Conservation (phyloP, 2,329 filamentous ascomycete genomes). For the Talaromyces sp. region DNA sequence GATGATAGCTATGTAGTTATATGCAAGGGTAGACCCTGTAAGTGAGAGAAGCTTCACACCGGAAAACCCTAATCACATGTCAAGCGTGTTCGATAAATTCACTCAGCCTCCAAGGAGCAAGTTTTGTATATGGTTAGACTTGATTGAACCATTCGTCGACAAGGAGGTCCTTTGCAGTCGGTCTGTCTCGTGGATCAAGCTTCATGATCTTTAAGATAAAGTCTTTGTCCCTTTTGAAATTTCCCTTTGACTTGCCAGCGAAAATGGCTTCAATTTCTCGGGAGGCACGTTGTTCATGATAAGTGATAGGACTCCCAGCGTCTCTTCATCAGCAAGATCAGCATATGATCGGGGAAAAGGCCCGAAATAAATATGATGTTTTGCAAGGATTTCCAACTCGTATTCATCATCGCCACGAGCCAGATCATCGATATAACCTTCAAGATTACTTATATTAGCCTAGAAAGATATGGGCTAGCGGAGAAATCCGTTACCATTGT, state of each 20-base stretch:
- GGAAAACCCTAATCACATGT: no score
- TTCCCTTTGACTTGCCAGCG: slow-evolving; percentile 25
- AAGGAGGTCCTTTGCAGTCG: slow-evolving; percentile 38
- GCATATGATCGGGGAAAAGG: slow-evolving; percentile 26
- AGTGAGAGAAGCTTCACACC: no score
- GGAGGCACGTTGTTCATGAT: slow-evolving; percentile 21
- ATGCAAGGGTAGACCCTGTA: no score
- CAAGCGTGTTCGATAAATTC: not conserved
- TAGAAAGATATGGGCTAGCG: not conserved
- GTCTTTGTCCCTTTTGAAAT: slow-evolving; percentile 24
- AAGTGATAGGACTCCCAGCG: slow-evolving; percentile 9
- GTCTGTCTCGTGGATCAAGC: slow-evolving; percentile 43
- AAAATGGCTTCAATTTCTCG: slow-evolving; percentile 28
- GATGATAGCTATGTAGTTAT: no score
- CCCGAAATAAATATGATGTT: slow-evolving; percentile 22
- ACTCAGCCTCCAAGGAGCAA: not conserved
- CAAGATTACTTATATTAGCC: slow-evolving; percentile 5
- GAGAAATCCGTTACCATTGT: slow-evolving; percentile 18
- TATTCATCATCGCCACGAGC: slow-evolving; percentile 22
- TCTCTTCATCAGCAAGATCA: slow-evolving; percentile 21
- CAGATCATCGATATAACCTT: slow-evolving; percentile 22
- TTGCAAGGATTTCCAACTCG: slow-evolving; percentile 21
- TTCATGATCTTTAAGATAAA: slow-evolving; percentile 44
- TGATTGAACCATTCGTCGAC: slow-evolving; percentile 38
- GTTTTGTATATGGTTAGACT: not conserved